phyloP scores from a whole-genome alignment of 2,329 filamentous ascomycete genomes.

The Coniochaeta ligniaria region DNA sequence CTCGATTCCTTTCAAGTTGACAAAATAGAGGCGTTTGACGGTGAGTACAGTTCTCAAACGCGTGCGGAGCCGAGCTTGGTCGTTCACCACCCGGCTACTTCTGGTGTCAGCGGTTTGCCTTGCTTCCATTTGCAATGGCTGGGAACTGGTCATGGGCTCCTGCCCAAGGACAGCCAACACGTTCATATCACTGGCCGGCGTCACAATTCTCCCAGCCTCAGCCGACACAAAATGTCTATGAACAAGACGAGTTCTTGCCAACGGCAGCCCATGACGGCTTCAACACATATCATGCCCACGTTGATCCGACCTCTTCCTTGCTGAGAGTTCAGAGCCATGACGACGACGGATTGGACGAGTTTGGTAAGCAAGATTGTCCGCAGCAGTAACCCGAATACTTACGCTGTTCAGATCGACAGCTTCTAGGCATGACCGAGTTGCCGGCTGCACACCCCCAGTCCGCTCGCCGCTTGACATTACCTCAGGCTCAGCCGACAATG shows the following conservation, averaged over 20 bases:
- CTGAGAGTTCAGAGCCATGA: not conserved
- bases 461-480: not conserved
- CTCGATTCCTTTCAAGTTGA: not conserved
- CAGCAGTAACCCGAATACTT: not conserved
- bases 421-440: not conserved
- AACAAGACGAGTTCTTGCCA: not conserved
- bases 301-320: not conserved
- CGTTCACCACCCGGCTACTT: not conserved
- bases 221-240: not conserved
- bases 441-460: not conserved
- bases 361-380: constrained; percentile 7
- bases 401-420: not conserved
- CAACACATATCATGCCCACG: not conserved
- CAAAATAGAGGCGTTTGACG: not conserved
- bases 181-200: not conserved
- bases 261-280: not conserved
- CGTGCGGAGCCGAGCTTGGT: not conserved
- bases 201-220: not conserved
- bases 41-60: not conserved
- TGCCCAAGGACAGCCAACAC: not conserved
- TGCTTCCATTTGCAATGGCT: not conserved
- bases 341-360: constrained; percentile 13
- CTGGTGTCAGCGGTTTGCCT: not conserved
- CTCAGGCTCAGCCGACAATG: not conserved
- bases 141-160: not conserved